Evolutionary conservation across 2,329 filamentous ascomycete genomes (phyloP).

Genomic region (Neopestalotiopsis clavispora): DNA sequence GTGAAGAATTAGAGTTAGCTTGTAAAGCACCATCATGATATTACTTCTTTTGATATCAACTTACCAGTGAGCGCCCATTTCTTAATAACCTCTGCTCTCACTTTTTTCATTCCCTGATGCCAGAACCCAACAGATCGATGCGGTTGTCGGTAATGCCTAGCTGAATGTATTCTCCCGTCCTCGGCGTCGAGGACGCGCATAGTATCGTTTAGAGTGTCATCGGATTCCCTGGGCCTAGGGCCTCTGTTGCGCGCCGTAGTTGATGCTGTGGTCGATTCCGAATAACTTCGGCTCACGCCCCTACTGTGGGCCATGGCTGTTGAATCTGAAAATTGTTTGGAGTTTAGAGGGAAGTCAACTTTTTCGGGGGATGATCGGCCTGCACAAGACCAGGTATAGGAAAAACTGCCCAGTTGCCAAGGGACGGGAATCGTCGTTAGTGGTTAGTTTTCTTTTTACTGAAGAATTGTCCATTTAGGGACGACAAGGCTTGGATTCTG

Average conservation of each 20-base stretch:
- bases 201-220: neutral
- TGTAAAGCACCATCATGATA: neutral
- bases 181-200: neutral
- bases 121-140: neutral
- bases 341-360: too few species aligned
- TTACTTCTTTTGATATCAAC: neutral
- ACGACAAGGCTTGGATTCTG: neutral
- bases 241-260: neutral
- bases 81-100: neutral
- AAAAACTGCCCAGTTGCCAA: too few species aligned
- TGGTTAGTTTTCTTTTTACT: too few species aligned
- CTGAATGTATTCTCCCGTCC: neutral
- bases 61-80: neutral
- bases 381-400: too few species aligned
- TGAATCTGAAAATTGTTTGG: too few species aligned
- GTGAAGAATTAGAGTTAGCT: too few species aligned
- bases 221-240: neutral
- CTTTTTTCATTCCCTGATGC: neutral
- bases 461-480: neutral
- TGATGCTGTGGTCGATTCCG: neutral
- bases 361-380: too few species aligned
- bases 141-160: neutral
- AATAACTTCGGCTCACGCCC: too few species aligned
- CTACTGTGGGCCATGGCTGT: too few species aligned
- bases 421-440: too few species aligned